Evolutionary conservation across 2,329 filamentous ascomycete genomes (phyloP).

Genomic region (Claviceps humidiphila): DNA sequence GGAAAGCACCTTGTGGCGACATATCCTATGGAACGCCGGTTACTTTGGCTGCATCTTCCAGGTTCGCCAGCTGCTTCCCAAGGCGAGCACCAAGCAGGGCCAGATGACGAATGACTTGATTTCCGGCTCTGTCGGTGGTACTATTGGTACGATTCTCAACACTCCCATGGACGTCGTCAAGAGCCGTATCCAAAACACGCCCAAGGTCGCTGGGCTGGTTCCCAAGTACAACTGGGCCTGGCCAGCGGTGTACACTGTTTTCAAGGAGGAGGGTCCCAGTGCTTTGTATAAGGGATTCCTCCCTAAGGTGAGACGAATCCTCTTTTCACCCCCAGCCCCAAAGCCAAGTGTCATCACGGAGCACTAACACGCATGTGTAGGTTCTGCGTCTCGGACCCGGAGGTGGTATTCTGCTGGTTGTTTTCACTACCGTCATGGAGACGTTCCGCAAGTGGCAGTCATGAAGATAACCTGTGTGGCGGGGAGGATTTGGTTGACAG

Average conservation of each 20-base stretch:
- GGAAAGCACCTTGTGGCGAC: conserved; percentile 92
- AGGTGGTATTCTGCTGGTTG: conserved; percentile 62
- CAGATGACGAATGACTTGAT: conserved; percentile 82
- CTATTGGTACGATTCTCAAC: conserved; percentile 78
- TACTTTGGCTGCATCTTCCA: conserved; percentile 99
- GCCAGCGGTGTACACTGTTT: conserved; percentile 71
- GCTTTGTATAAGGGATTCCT: conserved; percentile 97
- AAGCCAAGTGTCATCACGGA: neutral
- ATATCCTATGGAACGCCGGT: conserved; percentile 78
- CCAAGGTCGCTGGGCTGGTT: conserved; percentile 63
- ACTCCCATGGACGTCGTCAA: conserved; percentile 97
- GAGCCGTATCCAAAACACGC: conserved; percentile 90
- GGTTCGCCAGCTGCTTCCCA: conserved; percentile 71
- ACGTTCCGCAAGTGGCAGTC: conserved; percentile 60
- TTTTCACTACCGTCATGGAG: conserved; percentile 81
- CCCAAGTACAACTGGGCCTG: conserved; percentile 99
- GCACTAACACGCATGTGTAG: conserved; percentile 11
- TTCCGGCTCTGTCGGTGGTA: conserved; percentile 79
- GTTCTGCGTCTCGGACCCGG: conserved; percentile 39
- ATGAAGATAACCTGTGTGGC: neutral
- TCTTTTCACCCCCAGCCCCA: conserved; percentile 14
- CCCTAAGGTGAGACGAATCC: conserved; percentile 66
- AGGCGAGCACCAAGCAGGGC: conserved; percentile 63
- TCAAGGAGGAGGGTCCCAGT: conserved; percentile 81
- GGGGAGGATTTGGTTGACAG: neutral